Base-by-base conservation (phyloP, 2,329 filamentous ascomycete species). In the Metarhizium album region DNA sequence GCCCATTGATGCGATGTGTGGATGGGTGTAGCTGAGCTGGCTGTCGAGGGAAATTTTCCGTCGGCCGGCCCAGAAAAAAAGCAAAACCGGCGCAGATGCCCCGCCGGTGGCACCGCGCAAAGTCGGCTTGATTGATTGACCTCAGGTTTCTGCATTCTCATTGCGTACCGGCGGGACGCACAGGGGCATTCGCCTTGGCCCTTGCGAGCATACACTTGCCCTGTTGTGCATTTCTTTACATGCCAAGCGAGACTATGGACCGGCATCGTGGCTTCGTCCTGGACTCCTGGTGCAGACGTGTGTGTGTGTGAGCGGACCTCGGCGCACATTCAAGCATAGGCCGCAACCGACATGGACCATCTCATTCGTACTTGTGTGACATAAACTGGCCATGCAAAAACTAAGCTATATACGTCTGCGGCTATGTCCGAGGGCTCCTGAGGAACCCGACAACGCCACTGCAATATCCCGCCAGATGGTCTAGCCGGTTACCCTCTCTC, bases 371-470 rank as follows among this genome's bases (percentile, higher is more conserved):
- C 4, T 9, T 29, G 6, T 9, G 11, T 8, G 27, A 4, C 7
- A 2, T 29, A 20, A 18, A 4, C 37, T n/a, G 33, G 33, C 5
- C 37, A 20, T 20, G 3, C 7, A 1, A 16, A 40, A 9, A 18
- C 20, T 5, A 40, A 23, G 33, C 8, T 16, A 33, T 11, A 24
- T 9, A 24, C 13, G 8, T 42, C 3, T 20, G 38, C 22, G 20
- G 29, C 14, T 43, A 53, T 42, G 46, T 53, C 24, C 76, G 66
- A 20, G 79, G 79, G 56, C 72, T 82, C 59, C 89, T 79, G 60
- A 95, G 72, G 70, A 93, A 95, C 40, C 81, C 81, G 18, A 94
- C 82, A 23, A 96, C 87, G 56, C 91, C 91, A 56, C 84, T 81
- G 64, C 88, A 94, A 65, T 93, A 96, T 16, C 90, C 89, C 13